Evolutionary conservation across 2,329 filamentous ascomycete genomes (phyloP).

Genomic region (Zelopaecilomyces penicillatus): DNA sequence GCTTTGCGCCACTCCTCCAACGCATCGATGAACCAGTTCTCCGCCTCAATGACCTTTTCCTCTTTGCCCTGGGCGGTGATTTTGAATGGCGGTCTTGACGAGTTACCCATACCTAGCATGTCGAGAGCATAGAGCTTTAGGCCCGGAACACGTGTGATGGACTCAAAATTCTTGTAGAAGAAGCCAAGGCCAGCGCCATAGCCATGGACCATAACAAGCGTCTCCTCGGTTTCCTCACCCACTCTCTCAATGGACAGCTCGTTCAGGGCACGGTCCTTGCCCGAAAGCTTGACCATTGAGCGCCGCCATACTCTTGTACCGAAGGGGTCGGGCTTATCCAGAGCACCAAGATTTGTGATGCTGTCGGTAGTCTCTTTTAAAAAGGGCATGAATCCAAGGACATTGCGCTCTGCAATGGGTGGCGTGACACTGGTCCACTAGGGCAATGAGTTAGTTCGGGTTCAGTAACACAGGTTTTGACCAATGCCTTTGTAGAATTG

Average conservation of each 20-base stretch:
- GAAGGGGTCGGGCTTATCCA: slow-evolving; percentile 61
- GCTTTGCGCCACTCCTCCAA: slow-evolving; percentile 91
- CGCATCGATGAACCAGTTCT: slow-evolving; percentile 92
- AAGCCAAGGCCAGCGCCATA: slow-evolving; percentile 95
- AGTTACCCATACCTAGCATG: slow-evolving; percentile 90
- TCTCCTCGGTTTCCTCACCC: slow-evolving; percentile 72
- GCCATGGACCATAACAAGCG: slow-evolving; percentile 90
- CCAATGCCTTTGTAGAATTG: no score
- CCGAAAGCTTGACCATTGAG: slow-evolving; percentile 72
- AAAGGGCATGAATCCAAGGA: slow-evolving; percentile 79
- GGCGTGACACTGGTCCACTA: slow-evolving; percentile 84
- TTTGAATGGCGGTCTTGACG: slow-evolving; percentile 72
- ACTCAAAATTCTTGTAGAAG: slow-evolving; percentile 97
- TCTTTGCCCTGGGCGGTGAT: slow-evolving; percentile 75
- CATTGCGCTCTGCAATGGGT: slow-evolving; percentile 74
- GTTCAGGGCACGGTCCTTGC: slow-evolving; percentile 81
- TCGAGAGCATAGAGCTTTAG: slow-evolving; percentile 94
- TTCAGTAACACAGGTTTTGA: no score
- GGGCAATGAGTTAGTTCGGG: neutral
- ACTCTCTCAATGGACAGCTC: slow-evolving; percentile 85
- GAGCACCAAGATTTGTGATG: slow-evolving; percentile 37
- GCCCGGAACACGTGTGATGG: slow-evolving; percentile 65
- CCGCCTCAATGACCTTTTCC: slow-evolving; percentile 77
- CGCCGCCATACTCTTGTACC: slow-evolving; percentile 82
- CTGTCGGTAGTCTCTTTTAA: slow-evolving; percentile 67